Conservation (phyloP, 2,329 filamentous ascomycete species). For the Trichoderma aggressivum region DNA sequence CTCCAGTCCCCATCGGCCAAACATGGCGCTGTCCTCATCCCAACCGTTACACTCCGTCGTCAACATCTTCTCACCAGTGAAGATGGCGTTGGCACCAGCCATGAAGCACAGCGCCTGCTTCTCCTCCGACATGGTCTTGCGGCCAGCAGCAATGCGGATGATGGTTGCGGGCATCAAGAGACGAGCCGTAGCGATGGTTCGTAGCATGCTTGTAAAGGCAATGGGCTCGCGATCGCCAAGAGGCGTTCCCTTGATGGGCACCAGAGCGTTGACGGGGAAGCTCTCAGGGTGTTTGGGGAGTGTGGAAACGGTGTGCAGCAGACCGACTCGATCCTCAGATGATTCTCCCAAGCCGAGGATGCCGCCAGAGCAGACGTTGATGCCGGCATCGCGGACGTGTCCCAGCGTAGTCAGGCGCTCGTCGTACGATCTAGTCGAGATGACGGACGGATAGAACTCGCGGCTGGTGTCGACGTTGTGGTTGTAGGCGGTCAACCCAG, state of each 20-base stretch:
- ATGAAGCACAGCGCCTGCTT: conserved; percentile 87
- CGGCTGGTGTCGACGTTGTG: conserved; percentile 90
- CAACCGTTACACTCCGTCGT: conserved; percentile 89
- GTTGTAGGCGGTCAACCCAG: conserved; percentile 87
- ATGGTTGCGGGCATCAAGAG: conserved; percentile 82
- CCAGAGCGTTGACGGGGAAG: conserved; percentile 86
- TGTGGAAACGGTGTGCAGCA: conserved; percentile 78
- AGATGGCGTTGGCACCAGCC: conserved; percentile 90
- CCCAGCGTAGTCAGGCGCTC: conserved; percentile 77
- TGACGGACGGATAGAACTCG: conserved; percentile 83
- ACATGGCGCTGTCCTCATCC: conserved; percentile 84
- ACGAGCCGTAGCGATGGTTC: conserved; percentile 80
- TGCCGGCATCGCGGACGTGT: conserved; percentile 79
- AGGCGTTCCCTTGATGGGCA: conserved; percentile 87
- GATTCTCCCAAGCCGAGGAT: conserved; percentile 83
- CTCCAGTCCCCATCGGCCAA: conserved; percentile 74
- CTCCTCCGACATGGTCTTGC: conserved; percentile 81
- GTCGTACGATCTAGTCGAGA: conserved; percentile 82
- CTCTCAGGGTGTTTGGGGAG: conserved; percentile 81
- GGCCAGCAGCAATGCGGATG: conserved; percentile 79
- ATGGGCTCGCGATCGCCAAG: conserved; percentile 71
- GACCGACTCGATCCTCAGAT: conserved; percentile 72
- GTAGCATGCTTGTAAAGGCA: conserved; percentile 72
- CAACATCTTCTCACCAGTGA: conserved; percentile 93
- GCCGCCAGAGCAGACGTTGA: conserved; percentile 86